Conservation (phyloP, 306 rosid genomes). For the Fragaria vesca region DNA sequence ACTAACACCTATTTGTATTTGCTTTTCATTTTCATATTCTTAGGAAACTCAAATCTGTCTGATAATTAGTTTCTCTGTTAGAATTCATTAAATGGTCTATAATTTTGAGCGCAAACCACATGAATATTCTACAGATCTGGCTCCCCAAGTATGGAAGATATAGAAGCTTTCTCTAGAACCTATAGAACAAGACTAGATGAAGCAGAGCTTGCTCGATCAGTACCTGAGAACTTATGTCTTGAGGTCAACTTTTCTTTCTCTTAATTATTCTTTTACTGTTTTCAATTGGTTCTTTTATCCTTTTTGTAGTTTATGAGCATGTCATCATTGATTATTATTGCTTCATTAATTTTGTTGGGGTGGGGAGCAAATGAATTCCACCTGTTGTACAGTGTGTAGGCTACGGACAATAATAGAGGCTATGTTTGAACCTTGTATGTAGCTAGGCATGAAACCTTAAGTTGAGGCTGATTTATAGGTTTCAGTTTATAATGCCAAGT, state of each 20-base stretch:
- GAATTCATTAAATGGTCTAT: constrained; percentile 16
- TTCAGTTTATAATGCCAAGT: background rate
- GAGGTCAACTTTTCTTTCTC: constrained; percentile 53
- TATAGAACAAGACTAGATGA: constrained; percentile 72
- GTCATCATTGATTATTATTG: constrained; percentile 6
- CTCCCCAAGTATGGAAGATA: constrained; percentile 85
- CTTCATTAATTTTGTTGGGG: constrained; percentile 3
- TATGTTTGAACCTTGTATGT: background rate
- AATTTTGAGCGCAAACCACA: constrained; percentile 4
- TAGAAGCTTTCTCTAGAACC: constrained; percentile 72
- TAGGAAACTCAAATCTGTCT: background rate
- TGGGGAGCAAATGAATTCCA: constrained; percentile 11
- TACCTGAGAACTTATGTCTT: constrained; percentile 75
- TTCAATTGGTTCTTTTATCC: background rate
- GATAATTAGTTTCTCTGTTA: background rate
- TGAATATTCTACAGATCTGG: constrained; percentile 65
- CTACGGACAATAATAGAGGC: background rate
- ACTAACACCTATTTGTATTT: background rate
- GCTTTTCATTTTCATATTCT: background rate
- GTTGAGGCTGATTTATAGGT: background rate
- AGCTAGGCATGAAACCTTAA: constrained; percentile 2
- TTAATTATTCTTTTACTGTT: background rate
- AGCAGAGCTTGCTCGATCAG: constrained; percentile 69
- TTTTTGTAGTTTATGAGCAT: constrained; percentile 12
- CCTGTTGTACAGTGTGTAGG: background rate